These are phyloP conservation scores for Penicillium desertorum DNA, from an alignment of 495 filamentous ascomycete genomes.

Conservation along the genomic window DNA sequence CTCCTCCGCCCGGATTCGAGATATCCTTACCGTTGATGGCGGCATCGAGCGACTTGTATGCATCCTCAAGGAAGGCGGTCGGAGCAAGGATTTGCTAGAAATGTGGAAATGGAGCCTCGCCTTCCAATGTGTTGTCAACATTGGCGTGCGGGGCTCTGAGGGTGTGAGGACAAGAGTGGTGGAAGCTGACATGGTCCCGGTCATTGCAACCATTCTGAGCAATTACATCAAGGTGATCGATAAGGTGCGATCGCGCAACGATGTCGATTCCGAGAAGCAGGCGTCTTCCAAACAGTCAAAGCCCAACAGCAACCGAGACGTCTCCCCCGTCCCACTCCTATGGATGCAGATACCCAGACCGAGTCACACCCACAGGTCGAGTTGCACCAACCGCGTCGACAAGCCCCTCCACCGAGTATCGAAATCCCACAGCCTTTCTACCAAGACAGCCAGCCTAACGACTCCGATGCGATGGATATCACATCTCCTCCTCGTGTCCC, in stretches of 20 bases:
- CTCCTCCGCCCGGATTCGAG: conserved; percentile 94
- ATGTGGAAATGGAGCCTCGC: conserved; percentile 99
- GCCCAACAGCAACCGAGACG: conserved; percentile 25
- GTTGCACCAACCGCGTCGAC: conserved; percentile 56
- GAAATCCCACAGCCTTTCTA: conserved; percentile 65
- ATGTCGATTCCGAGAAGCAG: conserved; percentile 59
- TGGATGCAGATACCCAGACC: conserved; percentile 25
- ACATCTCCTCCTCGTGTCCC: conserved; percentile 68
- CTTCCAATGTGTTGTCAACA: conserved; percentile 98
- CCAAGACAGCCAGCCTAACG: conserved; percentile 48
- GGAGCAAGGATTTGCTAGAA: conserved; percentile 97
- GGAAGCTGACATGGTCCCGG: conserved; percentile 97
- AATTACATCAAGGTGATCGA: conserved; percentile 98
- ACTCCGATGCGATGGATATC: conserved; percentile 55
- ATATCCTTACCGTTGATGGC: conserved; percentile 97
- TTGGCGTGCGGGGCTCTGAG: conserved; percentile 94
- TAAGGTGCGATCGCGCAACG: conserved; percentile 79
- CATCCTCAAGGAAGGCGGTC: conserved; percentile 95
- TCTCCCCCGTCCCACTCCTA: conserved; percentile 15
- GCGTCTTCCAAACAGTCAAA: conserved; percentile 45
- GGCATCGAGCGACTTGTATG: conserved; percentile 93
- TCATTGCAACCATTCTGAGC: conserved; percentile 97
- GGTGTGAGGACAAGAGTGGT: conserved; percentile 90
- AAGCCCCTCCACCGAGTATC: conserved; percentile 69
- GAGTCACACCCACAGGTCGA: conserved; percentile 46